Percentiles rank a stretch among this genome's conserved stretches.
Evolutionary conservation across 257 asterid genomes (phyloP).

Genomic region (Nicotiana obtusifolia): DNA sequence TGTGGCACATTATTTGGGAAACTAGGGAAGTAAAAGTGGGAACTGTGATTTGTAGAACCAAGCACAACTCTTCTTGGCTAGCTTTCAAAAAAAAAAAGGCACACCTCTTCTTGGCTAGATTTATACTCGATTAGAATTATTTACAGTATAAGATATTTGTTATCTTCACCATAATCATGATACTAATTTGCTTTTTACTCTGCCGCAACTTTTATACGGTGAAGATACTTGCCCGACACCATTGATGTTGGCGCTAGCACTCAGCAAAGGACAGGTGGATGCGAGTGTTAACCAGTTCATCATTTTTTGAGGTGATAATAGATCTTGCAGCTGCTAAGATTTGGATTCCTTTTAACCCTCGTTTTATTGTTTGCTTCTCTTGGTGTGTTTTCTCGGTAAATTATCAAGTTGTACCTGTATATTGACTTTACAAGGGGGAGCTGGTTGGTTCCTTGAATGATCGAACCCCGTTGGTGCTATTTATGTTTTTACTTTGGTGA

Average conservation of each 20-base stretch:
- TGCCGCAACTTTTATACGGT: slow-evolving; percentile 4
- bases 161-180: background rate
- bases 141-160: background rate
- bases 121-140: background rate
- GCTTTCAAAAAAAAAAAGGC: too few species aligned
- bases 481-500: background rate
- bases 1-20: background rate
- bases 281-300: slow-evolving; percentile 47
- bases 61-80: background rate
- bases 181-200: background rate
- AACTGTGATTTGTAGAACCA: background rate
- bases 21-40: background rate
- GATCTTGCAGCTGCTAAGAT: background rate
- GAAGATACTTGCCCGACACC: slow-evolving; percentile 90
- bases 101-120: background rate
- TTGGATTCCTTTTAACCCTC: background rate
- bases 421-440: slow-evolving; percentile 19
- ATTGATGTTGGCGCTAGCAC: slow-evolving; percentile 71
- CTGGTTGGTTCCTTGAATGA: slow-evolving; percentile 15
- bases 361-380: background rate
- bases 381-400: background rate
- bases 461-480: slow-evolving; percentile 1
- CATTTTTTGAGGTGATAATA: slow-evolving; percentile 1
- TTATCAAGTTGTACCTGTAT: slow-evolving; percentile 26
- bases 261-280: slow-evolving; percentile 71